Evolutionary conservation across 306 rosid genomes (phyloP), one percentile per base, ranked within the genome.

Genomic region (Pachyrhizus erosus): DNA sequence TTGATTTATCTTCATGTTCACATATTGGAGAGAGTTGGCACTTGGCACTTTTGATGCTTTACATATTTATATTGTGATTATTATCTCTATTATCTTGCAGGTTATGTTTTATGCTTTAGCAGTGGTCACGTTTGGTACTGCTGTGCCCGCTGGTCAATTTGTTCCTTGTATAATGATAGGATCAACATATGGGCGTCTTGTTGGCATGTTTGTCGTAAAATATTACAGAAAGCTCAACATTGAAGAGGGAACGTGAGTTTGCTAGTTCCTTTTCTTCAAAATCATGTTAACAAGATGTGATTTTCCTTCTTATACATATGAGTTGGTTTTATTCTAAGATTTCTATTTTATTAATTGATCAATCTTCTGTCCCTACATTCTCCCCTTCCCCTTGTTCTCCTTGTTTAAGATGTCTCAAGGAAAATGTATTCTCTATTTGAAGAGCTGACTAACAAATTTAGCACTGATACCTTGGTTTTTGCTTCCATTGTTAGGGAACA

Each of bases 91-190:
- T 78, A 42, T 54, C 27, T 84, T 87, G 78, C 94, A 96, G 99
- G 94, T 93, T 71, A 96, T 93, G 99, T 96, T 93, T 87, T 96
- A 93, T 87, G 68, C 91, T 43, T 87, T 96, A 88, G 99, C 99
- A 29, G 98, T 96, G 37, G 85, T 96, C 77, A 96, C 99, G 34
- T 96, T 89, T 89, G 98, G 99, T 78, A 96, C 94, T 81, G 96
- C 98, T 37, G 98, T 93, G 65, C 99, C 99, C 68, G 97, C 99
- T 73, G 97, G 98, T 80, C 98, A 96, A 75, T 96, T 96, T 89
- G 99, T 96, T 82, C 99, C 99, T 66, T 96, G 98, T 82, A 96
- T 96, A 80, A 93, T 93, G 98, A 93, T 92, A 78, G 99, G 99
- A 79, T 96, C 97, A 52, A 96, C 99, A 2, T 96, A 93, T 86